Conservation (phyloP, 345 rosid genomes). For the Populus euphratica region DNA sequence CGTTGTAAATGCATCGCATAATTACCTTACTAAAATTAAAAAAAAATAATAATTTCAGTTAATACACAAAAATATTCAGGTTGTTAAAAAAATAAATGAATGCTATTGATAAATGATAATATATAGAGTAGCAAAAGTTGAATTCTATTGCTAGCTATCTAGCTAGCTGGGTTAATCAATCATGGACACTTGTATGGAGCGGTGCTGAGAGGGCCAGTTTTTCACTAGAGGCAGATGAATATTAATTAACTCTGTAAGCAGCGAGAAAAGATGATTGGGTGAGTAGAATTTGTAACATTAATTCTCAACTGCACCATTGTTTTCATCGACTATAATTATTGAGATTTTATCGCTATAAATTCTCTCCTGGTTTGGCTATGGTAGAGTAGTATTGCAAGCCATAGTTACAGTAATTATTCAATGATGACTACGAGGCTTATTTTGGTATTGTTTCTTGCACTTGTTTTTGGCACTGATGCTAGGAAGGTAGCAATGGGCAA, state of each 20-base stretch:
- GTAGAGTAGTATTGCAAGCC: background rate
- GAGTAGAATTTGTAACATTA: background rate
- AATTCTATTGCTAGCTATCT: too few species aligned
- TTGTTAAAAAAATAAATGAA: background rate
- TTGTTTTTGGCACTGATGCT: conserved; percentile 34
- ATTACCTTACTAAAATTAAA: too few species aligned
- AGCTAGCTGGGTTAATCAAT: background rate
- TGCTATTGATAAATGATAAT: background rate
- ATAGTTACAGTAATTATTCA: background rate
- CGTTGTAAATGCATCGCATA: too few species aligned
- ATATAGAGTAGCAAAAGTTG: background rate
- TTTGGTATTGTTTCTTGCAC: conserved; percentile 23
- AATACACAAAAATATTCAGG: too few species aligned
- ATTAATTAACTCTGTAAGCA: conserved; percentile 17
- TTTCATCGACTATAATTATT: background rate
- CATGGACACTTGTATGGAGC: background rate
- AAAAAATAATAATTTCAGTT: too few species aligned
- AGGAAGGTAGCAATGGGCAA: conserved; percentile 36
- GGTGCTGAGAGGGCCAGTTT: background rate
- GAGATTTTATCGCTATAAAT: background rate
- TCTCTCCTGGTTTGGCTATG: background rate
- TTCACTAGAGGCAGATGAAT: conserved; percentile 15
- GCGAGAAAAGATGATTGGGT: conserved; percentile 7
- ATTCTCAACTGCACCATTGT: background rate
- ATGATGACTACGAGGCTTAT: conserved; percentile 11